Base-by-base conservation (phyloP, 257 asterid genomes). In the Solanum bulbocastanum region DNA sequence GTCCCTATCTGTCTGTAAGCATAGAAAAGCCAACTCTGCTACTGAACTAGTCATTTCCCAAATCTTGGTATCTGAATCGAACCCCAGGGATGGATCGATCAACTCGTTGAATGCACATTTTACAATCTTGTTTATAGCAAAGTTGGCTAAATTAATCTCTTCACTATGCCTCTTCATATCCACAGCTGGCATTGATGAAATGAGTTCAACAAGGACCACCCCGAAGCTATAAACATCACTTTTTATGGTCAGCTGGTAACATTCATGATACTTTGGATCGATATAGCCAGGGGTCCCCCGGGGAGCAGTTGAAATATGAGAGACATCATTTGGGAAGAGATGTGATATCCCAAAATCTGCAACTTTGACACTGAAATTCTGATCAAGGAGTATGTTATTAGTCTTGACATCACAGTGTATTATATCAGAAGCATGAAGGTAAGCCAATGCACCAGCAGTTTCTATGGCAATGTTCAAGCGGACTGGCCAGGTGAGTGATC, bases 221-320 rank as follows among this genome's bases (percentile, higher is more conserved):
- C 87, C 87, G 22, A 83, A 83, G 73, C 87, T 83, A 83, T 83
- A 83, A 1, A 83, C 87, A 12, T 83, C 87, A 12, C 87, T 83
- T 25, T 83, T 83, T 23, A 22, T 39, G 7, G 87, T 83, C 35
- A 83, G 75, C 87, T 83, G 44, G 33, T 83, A 83, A 20, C 87
- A 83, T 25, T 83, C 75, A 0, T 83, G 73, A 39, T 83, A 83
- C 75, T 83, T 39, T 36, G 87, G 87, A 83, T 83, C 87, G 3
- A 83, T 56, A 65, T 83, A 83, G 33, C 87, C 87, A 13, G 87
- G 87, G 35, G 87, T 83, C 0, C 75, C 87, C n/a, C 73, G 87
- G 1, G 87, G 87, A 25, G 73, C 73, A 83, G 87, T 83, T 35
- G 87, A 83, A 1, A 83, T 65, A 58, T 83, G 75, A 83, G 87